Conservation (phyloP, 1,139 yeast species). For the Zygoascus sp. region DNA sequence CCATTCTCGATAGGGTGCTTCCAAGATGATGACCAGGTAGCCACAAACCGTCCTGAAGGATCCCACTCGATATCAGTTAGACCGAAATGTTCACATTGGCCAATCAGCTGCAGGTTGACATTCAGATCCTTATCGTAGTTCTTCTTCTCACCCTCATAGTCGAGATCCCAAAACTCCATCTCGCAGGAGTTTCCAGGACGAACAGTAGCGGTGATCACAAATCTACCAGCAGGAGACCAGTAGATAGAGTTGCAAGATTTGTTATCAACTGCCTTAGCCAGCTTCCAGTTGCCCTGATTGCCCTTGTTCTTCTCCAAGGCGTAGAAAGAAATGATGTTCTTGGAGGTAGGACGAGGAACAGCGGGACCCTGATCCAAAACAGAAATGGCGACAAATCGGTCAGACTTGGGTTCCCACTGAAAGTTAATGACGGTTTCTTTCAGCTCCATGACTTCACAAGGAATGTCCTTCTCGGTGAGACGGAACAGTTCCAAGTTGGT, state of each 20-base stretch:
- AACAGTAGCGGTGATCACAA: constrained; percentile 70
- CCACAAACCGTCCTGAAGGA: constrained; percentile 86
- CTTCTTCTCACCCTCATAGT: constrained; percentile 65
- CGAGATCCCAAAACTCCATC: constrained; percentile 82
- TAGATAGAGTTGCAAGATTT: constrained; percentile 63
- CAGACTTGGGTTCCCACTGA: constrained; percentile 95
- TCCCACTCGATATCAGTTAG: constrained; percentile 91
- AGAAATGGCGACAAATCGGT: constrained; percentile 78
- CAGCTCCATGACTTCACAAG: constrained; percentile 90
- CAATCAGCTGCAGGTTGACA: constrained; percentile 60
- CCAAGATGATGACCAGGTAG: constrained; percentile 87
- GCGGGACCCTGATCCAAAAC: constrained; percentile 33
- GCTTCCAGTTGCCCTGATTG: constrained; percentile 52
- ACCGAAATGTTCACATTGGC: constrained; percentile 64
- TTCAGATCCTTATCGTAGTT: constrained; percentile 44
- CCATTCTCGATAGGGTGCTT: constrained; percentile 86
- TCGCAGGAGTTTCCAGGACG: constrained; percentile 53
- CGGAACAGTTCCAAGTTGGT: constrained; percentile 92
- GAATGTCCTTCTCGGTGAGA: constrained; percentile 80
- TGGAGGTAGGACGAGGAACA: constrained; percentile 54
- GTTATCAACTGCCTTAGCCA: constrained; percentile 52
- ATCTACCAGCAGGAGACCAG: constrained; percentile 95
- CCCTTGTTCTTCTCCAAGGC: constrained; percentile 63
- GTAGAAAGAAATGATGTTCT: constrained; percentile 74
- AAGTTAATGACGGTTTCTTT: constrained; percentile 84